Percentiles rank a stretch among this genome's conserved stretches.
These are phyloP conservation scores for Eugenia klotzschiana DNA, from an alignment of 441 rosid species.

Conservation along the genomic window DNA sequence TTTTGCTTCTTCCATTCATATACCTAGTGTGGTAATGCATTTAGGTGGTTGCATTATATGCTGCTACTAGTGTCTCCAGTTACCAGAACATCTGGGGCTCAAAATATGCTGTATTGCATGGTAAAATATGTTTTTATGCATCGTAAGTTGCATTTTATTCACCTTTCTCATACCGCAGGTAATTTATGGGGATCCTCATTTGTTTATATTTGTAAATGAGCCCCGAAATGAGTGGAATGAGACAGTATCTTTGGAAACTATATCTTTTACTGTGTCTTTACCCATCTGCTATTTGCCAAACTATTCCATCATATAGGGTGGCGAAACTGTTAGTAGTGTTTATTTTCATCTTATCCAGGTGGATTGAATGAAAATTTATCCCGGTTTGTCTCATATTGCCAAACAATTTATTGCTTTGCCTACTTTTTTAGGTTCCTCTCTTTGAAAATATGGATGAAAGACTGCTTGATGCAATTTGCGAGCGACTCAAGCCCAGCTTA, in stretches of 20 bases:
- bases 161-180: neutral
- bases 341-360: neutral
- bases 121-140: neutral
- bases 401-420: neutral
- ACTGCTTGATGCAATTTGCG: slow-evolving; percentile 86
- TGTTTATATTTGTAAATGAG: neutral
- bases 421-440: slow-evolving; percentile 48
- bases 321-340: neutral
- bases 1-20: neutral
- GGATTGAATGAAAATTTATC: neutral
- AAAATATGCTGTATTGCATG: neutral
- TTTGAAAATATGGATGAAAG: slow-evolving; percentile 89
- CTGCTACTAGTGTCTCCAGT: neutral
- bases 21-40: neutral
- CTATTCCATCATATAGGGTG: neutral
- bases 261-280: neutral
- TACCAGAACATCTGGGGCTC: neutral
- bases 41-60: neutral
- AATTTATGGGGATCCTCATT: neutral
- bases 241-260: neutral
- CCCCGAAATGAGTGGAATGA: neutral
- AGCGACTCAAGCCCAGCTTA: slow-evolving; percentile 77
- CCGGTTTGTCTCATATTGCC: neutral
- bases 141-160: neutral
- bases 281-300: neutral